Evolutionary conservation across 2,329 filamentous ascomycete genomes (phyloP).

Genomic region (Paracamarosporium sp.): DNA sequence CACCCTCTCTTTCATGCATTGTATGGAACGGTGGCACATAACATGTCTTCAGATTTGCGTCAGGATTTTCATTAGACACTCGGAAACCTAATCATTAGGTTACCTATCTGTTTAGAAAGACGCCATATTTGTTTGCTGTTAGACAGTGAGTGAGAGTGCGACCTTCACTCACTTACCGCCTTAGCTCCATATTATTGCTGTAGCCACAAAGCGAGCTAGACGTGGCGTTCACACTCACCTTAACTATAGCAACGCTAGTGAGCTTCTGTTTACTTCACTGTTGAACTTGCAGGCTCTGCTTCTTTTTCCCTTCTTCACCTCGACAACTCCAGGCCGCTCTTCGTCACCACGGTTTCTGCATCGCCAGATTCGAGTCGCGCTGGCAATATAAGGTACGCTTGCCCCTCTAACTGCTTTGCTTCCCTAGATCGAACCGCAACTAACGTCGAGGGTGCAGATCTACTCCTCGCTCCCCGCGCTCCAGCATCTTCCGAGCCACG

Average conservation of each 20-base stretch:
- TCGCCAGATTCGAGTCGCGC: neutral
- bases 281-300: neutral
- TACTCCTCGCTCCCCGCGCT: neutral
- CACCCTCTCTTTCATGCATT: no score
- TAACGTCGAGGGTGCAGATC: neutral
- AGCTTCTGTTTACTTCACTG: neutral
- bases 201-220: neutral
- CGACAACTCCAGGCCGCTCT: neutral
- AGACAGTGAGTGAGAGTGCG: neutral
- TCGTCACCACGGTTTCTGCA: neutral
- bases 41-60: neutral
- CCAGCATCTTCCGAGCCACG: neutral
- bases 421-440: neutral
- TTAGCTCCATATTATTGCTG: neutral
- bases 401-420: neutral
- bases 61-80: neutral
- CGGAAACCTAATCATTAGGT: no score
- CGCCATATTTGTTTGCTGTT: no score
- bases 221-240: constrained; percentile 4
- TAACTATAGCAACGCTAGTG: neutral
- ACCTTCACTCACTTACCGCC: neutral
- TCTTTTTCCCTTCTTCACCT: neutral
- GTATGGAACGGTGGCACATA: no score
- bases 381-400: neutral
- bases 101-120: no score